Conservation (phyloP, 495 filamentous ascomycete species). For the Neurospora sp. region DNA sequence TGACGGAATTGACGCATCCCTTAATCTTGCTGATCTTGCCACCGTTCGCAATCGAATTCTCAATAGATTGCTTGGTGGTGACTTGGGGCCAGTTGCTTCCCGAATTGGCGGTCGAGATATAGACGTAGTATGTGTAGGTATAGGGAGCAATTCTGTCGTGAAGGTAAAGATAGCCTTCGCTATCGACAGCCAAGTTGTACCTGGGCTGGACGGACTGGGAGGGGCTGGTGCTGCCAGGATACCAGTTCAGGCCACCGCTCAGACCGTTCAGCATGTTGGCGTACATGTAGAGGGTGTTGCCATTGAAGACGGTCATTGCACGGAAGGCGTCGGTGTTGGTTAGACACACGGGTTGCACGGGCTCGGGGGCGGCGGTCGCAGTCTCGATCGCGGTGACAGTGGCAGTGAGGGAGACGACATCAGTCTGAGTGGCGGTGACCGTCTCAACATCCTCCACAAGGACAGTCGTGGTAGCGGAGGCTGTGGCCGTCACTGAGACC, state of each 20-base stretch:
- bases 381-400: constrained; percentile 3
- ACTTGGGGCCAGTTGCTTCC: neutral
- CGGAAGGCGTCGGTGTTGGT: constrained; percentile 1
- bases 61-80: neutral
- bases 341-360: neutral
- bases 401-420: neutral
- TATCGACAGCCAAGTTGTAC: constrained; percentile 5
- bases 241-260: neutral
- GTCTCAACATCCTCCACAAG: neutral
- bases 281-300: neutral
- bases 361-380: constrained; percentile 1
- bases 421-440: neutral
- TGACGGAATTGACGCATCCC: constrained; percentile 6
- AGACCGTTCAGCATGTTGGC: constrained; percentile 3
- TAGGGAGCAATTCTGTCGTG: constrained; percentile 3
- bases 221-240: neutral
- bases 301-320: neutral
- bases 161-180: neutral
- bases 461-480: neutral
- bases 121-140: constrained; percentile 3
- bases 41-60: neutral
- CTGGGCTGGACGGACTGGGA: neutral
- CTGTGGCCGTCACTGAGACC: neutral
- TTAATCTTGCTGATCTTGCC: neutral
- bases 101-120: neutral